phyloP scores from a whole-genome alignment of 345 rosid species.

The Syzygium oleosum region DNA sequence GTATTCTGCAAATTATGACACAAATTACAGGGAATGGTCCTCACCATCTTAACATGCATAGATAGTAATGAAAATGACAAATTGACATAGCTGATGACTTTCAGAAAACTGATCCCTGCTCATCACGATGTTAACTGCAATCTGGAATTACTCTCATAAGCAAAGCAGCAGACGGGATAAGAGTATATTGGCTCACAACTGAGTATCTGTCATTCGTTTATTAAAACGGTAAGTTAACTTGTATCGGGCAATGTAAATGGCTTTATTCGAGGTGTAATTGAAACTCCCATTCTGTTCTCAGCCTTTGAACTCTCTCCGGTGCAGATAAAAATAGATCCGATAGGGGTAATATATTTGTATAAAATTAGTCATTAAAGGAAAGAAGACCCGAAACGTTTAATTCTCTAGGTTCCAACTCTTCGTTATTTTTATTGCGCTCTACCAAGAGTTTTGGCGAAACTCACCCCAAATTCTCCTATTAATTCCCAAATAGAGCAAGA shows the following conservation, averaged over 20 bases:
- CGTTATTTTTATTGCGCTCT: neutral
- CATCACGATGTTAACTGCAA: neutral
- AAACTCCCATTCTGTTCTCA: neutral
- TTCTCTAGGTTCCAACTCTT: neutral
- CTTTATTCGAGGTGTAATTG: neutral
- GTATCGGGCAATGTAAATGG: neutral
- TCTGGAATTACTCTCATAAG: neutral
- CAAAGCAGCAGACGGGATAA: neutral
- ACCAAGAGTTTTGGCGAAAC: neutral
- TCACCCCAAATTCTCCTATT: neutral
- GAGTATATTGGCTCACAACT: neutral
- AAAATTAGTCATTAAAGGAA: neutral
- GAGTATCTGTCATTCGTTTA: neutral
- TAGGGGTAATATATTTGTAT: neutral
- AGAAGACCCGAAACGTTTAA: neutral
- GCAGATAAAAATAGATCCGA: neutral
- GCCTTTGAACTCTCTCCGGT: neutral
- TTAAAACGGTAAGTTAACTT: neutral
- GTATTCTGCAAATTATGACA: constrained; percentile 7
- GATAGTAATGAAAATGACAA: neutral
- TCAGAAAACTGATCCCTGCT: neutral
- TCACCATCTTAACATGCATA: neutral
- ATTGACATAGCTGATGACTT: neutral
- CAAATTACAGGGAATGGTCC: neutral
- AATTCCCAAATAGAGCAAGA: neutral